Conservation (phyloP, 2,329 filamentous ascomycete genomes). For the Fusarium nurragi region DNA sequence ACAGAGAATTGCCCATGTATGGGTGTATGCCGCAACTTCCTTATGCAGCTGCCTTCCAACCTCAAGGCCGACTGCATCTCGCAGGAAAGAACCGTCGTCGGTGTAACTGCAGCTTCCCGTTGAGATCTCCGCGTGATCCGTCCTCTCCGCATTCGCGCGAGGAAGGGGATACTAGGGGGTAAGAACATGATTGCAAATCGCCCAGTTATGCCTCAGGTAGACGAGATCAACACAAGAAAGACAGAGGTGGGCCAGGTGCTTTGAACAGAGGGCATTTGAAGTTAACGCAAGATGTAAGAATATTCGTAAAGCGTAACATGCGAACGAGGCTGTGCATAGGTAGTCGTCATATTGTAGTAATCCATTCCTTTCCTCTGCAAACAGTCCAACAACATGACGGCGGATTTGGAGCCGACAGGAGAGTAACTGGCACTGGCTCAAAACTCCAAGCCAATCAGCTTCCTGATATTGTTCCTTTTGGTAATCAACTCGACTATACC, state of each 20-base stretch:
- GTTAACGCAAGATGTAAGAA: too few species aligned
- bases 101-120: slow-evolving; percentile 32
- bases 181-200: too few species aligned
- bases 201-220: too few species aligned
- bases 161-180: background rate
- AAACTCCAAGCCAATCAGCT: slow-evolving; percentile 17
- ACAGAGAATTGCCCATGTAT: background rate
- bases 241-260: too few species aligned
- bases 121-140: slow-evolving; percentile 12
- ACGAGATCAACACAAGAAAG: background rate
- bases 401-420: background rate
- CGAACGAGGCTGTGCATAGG: background rate
- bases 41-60: background rate
- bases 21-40: background rate
- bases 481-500: slow-evolving; percentile 24
- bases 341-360: background rate
- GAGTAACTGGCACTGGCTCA: background rate
- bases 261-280: too few species aligned
- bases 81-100: slow-evolving; percentile 13
- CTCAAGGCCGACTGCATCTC: slow-evolving; percentile 27
- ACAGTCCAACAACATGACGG: background rate
- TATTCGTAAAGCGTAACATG: background rate
- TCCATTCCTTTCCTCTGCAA: background rate
- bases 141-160: background rate
- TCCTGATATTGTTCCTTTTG: slow-evolving; percentile 20